Evolutionary conservation across 768 basidiomycete genomes (phyloP).

Genomic region (Ephemerocybe angulata): DNA sequence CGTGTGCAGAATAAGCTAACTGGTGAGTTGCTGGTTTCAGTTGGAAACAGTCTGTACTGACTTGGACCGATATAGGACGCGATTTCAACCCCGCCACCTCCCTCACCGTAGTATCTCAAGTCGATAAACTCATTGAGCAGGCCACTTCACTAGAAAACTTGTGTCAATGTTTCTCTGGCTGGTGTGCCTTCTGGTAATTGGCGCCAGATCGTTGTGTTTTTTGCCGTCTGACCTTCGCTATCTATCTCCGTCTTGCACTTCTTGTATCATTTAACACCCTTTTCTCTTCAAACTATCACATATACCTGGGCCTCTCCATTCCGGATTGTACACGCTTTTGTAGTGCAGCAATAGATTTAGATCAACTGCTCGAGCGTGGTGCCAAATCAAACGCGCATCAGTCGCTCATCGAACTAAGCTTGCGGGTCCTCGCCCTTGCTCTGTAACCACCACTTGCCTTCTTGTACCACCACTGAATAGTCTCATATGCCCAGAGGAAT

Average conservation of each 20-base stretch:
- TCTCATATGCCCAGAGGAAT: slow-evolving; percentile 72
- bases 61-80: slow-evolving; percentile 49
- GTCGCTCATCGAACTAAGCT: too few relatives aligned
- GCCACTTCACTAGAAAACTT: slow-evolving; percentile 93
- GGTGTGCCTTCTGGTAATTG: slow-evolving; percentile 83
- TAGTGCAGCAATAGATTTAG: too few relatives aligned
- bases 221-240: too few relatives aligned
- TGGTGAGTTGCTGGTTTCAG: slow-evolving; percentile 41
- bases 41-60: not conserved
- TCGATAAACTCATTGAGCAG: slow-evolving; percentile 89
- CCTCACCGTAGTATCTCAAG: slow-evolving; percentile 77
- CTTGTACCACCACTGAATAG: not conserved
- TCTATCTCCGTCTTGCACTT: not conserved
- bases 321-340: too few relatives aligned
- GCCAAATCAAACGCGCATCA: too few relatives aligned
- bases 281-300: not conserved
- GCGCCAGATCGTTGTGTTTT: too few relatives aligned
- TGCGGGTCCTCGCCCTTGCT: too few relatives aligned
- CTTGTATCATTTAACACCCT: not conserved
- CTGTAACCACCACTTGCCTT: slow-evolving; percentile 1
- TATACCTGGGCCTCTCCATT: not conserved
- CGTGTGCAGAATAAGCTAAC: slow-evolving; percentile 95
- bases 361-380: too few relatives aligned
- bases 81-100: slow-evolving; percentile 87
- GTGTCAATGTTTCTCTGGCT: slow-evolving; percentile 95